These are phyloP conservation scores for Microsporum ferrugineum DNA, from an alignment of 2,329 filamentous ascomycete genomes.

Conservation along the genomic window DNA sequence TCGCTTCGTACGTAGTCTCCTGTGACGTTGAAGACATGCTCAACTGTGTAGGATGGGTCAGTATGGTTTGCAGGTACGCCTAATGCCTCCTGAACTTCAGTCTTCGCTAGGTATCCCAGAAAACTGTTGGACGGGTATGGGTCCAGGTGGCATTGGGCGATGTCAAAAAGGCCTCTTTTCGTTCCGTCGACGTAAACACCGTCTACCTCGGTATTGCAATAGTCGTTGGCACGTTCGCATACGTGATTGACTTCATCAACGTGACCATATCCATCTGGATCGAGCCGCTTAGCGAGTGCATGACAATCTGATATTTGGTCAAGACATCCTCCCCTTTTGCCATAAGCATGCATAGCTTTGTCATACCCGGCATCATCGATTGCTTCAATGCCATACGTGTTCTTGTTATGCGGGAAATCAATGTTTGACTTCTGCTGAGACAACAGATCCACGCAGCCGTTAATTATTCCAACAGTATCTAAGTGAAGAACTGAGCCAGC, in stretches of 20 bases:
- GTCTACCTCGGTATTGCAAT: constrained; percentile 48
- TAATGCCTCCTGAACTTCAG: constrained; percentile 46
- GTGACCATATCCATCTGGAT: constrained; percentile 39
- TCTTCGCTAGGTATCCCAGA: constrained; percentile 46
- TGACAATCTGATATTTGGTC: constrained; percentile 45
- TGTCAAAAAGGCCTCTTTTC: constrained; percentile 47
- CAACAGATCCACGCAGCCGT: constrained; percentile 52
- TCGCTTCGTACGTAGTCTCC: constrained; percentile 55
- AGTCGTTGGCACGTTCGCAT: constrained; percentile 36
- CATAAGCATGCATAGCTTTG: constrained; percentile 36
- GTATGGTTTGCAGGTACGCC: constrained; percentile 50
- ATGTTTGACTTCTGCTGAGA: constrained; percentile 41
- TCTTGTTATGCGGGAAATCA: constrained; percentile 43
- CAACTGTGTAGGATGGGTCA: constrained; percentile 30
- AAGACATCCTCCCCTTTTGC: constrained; percentile 43
- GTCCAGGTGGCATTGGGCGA: constrained; percentile 41
- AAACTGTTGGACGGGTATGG: constrained; percentile 44
- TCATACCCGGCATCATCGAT: constrained; percentile 35
- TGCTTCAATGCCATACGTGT: constrained; percentile 43
- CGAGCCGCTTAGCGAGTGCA: constrained; percentile 34
- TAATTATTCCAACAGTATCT: constrained; percentile 46
- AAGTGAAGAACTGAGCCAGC: constrained; percentile 33
- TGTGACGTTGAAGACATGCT: constrained; percentile 41
- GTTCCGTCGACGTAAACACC: constrained; percentile 34
- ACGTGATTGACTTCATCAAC: constrained; percentile 35